These are phyloP conservation scores for Nakataea oryzae DNA, from an alignment of 2,329 filamentous ascomycete species.

Conservation along the genomic window DNA sequence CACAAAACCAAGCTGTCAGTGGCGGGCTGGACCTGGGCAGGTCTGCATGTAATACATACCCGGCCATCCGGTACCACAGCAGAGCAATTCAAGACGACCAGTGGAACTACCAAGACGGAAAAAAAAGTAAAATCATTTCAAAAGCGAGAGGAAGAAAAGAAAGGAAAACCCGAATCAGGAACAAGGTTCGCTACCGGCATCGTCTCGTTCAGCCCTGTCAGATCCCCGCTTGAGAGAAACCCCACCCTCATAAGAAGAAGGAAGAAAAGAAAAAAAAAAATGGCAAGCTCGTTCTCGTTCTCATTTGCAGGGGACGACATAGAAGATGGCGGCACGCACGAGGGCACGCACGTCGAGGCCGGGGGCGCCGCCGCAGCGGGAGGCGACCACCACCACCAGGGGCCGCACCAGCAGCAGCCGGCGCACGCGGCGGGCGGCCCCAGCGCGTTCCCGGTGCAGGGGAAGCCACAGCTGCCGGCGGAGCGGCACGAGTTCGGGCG, in stretches of 20 bases:
- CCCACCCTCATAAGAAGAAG: no score
- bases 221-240: background rate
- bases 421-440: conserved; percentile 17
- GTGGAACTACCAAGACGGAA: background rate
- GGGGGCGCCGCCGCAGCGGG: conserved; percentile 6
- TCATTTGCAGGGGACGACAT: conserved; percentile 57
- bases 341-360: conserved; percentile 15
- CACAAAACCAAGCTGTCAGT: no score
- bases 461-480: conserved; percentile 48
- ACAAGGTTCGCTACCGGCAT: background rate
- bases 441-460: conserved; percentile 50
- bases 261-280: background rate
- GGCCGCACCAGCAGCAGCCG: conserved; percentile 8
- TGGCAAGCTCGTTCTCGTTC: conserved; percentile 27
- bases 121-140: background rate
- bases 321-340: conserved; percentile 27
- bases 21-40: no score
- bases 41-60: background rate
- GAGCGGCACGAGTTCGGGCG: conserved; percentile 36
- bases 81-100: background rate
- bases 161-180: background rate
- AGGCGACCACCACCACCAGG: conserved; percentile 8
- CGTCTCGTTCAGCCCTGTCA: background rate
- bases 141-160: no score
- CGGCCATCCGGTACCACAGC: background rate